Base-by-base conservation (phyloP, 1,284 basidiomycete species). In the Caloboletus firmus region DNA sequence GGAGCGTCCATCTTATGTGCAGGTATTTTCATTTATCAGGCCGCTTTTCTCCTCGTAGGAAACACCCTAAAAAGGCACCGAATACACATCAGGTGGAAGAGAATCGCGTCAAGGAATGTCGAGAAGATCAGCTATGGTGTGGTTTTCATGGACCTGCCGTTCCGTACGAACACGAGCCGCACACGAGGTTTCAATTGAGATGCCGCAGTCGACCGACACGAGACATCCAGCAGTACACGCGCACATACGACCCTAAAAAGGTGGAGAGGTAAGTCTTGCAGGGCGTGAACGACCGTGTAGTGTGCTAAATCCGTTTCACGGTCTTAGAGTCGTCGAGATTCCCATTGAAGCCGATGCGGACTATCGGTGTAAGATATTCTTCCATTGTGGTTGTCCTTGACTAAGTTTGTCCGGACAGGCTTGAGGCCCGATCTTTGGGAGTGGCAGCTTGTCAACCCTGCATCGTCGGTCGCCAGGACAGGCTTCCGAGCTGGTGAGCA, bases 221-320 rank as follows among this genome's bases (percentile, higher is more conserved):
- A 20, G 74, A 86, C 57, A 67, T 87, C 3, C 87, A 81, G 52
- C 80, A 80, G 36, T 73, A 74, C 50, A 81, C 79, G 15, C 66
- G 72, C 10, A 69, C 72, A 15, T 68, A 74, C 28, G 71, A 71
- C n/a, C 49, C 63, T 4, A 66, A 62, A 18, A 76, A 71, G 9
- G 73, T 80, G 1, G 71, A 77, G 52, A 65, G 75, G 78, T 70
- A 36, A 54, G 69, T 42, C 49, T 48, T 28, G 28, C 13, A 2
- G 37, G 7, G 6, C 6, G 3, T 20, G 18, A 11, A 42, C 11
- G 17, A 4, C 4, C 50, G 8, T 35, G 26, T 1, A 26, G 2
- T 22, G 35, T 10, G 17, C 39, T 54, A 10, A 55, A 31, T 11
- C 28, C 17, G 5, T 43, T 37, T 22, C 11, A 31, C 51, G 39